Conservation (phyloP, 2,329 filamentous ascomycete species). For the Aphanocladium album region DNA sequence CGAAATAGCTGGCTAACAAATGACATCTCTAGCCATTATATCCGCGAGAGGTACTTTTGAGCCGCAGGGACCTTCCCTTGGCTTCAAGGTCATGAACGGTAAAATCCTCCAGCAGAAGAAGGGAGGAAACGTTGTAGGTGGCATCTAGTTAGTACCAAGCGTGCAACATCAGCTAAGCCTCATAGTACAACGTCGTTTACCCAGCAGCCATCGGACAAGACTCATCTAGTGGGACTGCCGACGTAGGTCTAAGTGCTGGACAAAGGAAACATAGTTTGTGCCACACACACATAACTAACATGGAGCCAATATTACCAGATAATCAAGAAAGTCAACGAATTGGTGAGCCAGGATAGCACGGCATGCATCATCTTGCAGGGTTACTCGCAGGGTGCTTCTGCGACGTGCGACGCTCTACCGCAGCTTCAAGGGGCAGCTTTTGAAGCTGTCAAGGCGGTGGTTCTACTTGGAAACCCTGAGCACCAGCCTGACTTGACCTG, state of each 20-base stretch:
- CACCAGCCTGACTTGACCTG: not conserved
- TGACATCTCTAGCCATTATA: not conserved
- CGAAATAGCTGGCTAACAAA: not conserved
- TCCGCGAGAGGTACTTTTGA: not conserved
- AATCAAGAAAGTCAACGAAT: not conserved
- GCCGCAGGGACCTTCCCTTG: constrained; percentile 1
- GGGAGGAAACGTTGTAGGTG: constrained; percentile 1
- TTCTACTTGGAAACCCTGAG: not conserved
- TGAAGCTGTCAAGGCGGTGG: constrained; percentile 3
- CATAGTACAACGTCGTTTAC: constrained; percentile 7
- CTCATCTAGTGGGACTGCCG: not conserved
- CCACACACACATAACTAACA: not conserved
- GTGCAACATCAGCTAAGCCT: not conserved
- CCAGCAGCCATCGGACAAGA: constrained; percentile 3
- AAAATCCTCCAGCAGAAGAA: not conserved
- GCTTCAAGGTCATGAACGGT: constrained; percentile 4
- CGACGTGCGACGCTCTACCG: constrained; percentile 1
- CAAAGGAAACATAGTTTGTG: not conserved
- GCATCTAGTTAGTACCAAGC: not conserved
- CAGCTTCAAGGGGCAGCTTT: not conserved
- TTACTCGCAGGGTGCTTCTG: constrained; percentile 7
- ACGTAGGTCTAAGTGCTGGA: not conserved
- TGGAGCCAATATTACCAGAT: not conserved
- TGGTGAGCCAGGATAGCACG: not conserved
- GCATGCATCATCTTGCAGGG: constrained; percentile 8